Evolutionary conservation across 192 early-diverging fungal species (phyloP).

Genomic region (Polychytrium aggregatum): DNA sequence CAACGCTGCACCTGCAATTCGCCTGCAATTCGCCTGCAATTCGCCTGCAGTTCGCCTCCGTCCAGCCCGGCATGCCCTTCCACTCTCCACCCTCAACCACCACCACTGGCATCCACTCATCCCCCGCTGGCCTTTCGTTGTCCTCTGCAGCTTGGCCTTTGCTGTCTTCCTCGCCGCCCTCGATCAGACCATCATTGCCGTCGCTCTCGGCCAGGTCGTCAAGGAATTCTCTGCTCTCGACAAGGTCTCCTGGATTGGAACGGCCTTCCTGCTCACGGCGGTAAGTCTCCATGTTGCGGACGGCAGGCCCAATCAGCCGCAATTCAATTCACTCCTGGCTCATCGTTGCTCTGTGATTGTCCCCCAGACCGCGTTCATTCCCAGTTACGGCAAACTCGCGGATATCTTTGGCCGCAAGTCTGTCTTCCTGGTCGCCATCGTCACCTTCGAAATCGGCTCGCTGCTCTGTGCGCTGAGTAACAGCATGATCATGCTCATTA

Average conservation of each 20-base stretch:
- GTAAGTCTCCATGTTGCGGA: not conserved
- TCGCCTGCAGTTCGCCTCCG: too few species aligned
- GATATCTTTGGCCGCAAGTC: conserved; percentile 82
- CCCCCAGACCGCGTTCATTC: conserved; percentile 48
- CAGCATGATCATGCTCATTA: conserved; percentile 49
- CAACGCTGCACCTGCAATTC: too few species aligned
- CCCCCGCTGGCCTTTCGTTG: too few species aligned
- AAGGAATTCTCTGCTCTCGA: conserved; percentile 17
- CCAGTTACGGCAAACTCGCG: conserved; percentile 69
- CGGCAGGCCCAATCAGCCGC: conserved; percentile 2
- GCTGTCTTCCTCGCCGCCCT: conserved; percentile 28
- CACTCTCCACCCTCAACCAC: too few species aligned
- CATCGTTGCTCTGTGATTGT: not conserved
- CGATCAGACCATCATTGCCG: conserved; percentile 32
- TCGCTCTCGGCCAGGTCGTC: conserved; percentile 19
- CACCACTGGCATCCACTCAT: too few species aligned
- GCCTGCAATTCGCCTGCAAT: too few species aligned
- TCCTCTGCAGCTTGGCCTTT: conserved; percentile 17
- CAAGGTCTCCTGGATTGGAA: conserved; percentile 30
- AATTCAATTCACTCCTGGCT: conserved; percentile 5
- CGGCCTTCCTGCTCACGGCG: conserved; percentile 25
- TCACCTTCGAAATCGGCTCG: conserved; percentile 66
- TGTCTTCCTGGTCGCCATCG: conserved; percentile 55
- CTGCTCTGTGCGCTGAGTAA: conserved; percentile 62
- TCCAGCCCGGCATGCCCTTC: too few species aligned